These are phyloP conservation scores for Stramenopiles sp. DNA, from an alignment of 352 stramenopile species.

Conservation along the genomic window DNA sequence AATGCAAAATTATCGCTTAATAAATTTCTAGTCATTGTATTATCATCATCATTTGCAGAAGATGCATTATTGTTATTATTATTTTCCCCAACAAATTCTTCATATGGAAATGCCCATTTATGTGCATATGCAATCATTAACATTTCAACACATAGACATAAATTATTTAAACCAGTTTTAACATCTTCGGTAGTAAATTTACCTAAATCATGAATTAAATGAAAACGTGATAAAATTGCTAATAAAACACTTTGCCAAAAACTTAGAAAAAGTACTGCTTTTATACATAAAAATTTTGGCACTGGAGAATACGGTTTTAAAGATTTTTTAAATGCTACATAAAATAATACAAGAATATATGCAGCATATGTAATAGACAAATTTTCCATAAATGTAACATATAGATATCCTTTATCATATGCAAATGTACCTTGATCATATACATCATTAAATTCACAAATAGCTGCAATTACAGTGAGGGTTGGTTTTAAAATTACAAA, in stretches of 20 bases:
- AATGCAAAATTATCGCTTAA: conserved; percentile 76
- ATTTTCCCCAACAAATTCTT: conserved; percentile 54
- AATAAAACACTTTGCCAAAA: conserved; percentile 58
- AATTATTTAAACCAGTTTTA: conserved; percentile 85
- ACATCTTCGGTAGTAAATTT: conserved; percentile 79
- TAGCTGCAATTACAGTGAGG: conserved; percentile 8
- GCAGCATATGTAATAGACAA: conserved; percentile 86
- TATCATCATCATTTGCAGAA: conserved; percentile 30
- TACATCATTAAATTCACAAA: conserved; percentile 23
- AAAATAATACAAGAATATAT: conserved; percentile 90
- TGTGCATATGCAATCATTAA: conserved; percentile 83
- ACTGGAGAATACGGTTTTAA: conserved; percentile 78
- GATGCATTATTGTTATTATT: conserved; percentile 19
- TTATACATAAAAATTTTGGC: conserved; percentile 95
- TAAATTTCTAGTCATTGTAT: conserved; percentile 37
- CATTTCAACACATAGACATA: conserved; percentile 98
- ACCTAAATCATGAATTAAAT: conserved; percentile 66
- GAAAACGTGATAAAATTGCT: conserved; percentile 56
- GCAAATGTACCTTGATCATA: conserved; percentile 64
- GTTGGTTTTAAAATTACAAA: conserved; percentile 79
- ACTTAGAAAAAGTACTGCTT: conserved; percentile 91
- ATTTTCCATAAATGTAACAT: conserved; percentile 78
- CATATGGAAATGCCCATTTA: conserved; percentile 79
- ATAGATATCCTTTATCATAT: conserved; percentile 55
- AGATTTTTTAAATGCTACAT: conserved; percentile 65